These are phyloP conservation scores for Globisporangium ultimum DNA, from an alignment of 352 stramenopile genomes.

Conservation along the genomic window DNA sequence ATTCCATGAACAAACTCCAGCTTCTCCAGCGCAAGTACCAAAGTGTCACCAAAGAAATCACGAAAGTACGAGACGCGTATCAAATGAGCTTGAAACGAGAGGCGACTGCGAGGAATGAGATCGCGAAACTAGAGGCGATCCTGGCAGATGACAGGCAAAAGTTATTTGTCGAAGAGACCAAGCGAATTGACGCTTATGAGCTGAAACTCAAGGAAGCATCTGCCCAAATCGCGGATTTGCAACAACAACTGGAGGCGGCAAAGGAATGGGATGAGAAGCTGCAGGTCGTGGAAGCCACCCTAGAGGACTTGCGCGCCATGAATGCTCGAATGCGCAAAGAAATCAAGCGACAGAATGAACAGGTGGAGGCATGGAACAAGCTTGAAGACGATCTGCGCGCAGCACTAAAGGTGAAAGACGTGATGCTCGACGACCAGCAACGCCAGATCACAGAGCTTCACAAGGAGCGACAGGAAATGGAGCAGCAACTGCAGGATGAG, in stretches of 20 bases:
- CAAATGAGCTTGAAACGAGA: constrained; percentile 50
- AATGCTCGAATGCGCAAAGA: constrained; percentile 21
- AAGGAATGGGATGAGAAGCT: constrained; percentile 20
- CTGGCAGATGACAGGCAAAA: constrained; percentile 51
- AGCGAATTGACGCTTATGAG: constrained; percentile 40
- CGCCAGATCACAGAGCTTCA: constrained; percentile 49
- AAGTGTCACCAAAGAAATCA: constrained; percentile 28
- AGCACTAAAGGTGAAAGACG: constrained; percentile 64
- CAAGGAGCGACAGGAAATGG: constrained; percentile 21
- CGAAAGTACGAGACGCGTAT: constrained; percentile 41
- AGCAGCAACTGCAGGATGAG: constrained; percentile 47
- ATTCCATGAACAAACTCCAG: constrained; percentile 40
- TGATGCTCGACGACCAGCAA: constrained; percentile 65
- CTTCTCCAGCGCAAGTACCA: constrained; percentile 44
- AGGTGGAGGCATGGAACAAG: constrained; percentile 24
- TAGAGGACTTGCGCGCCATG: constrained; percentile 21
- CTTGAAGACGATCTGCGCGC: constrained; percentile 53
- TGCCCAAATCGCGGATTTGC: constrained; percentile 20
- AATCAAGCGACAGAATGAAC: constrained; percentile 19
- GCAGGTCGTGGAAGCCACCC: constrained; percentile 16
- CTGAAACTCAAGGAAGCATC: constrained; percentile 27
- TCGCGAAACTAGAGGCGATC: constrained; percentile 39
- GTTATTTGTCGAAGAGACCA: constrained; percentile 39
- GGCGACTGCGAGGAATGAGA: constrained; percentile 30
- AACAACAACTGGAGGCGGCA: constrained; percentile 27